Evolutionary conservation across 805 yeast species (phyloP), one percentile per base, ranked within the genome.

Genomic region (Candida khao-thaluensis): DNA sequence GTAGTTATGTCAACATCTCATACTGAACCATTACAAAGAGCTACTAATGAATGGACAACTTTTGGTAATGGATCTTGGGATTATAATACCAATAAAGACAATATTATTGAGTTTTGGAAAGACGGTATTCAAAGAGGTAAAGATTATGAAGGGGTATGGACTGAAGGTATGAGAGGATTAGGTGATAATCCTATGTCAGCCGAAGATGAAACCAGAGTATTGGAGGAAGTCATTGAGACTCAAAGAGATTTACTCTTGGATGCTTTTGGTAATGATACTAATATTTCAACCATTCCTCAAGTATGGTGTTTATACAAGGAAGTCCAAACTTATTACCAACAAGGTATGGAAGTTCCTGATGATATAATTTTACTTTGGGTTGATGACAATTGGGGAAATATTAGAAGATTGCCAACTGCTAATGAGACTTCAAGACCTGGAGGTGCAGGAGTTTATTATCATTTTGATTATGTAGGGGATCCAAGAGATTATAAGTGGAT

Each of bases 331-430:
- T 49, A 47, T 24, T 49, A 38, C 30, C 38, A 49, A 37, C 32
- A 30, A 17, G 53, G 53, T 10, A 45, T 49, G 51, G 15, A 39
- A 15, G 53, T 49, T 23, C 53, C 53, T 7, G 53, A 49, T 30
- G 53, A 49, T 25, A 47, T 55, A 14, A 55, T 49, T 17, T 45
- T 55, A 25, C 48, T 55, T 22, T 55, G 60, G 60, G 47, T 49
- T 23, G 60, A 55, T 42, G 60, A 55, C 38, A 55, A 55, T 28
- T 55, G 53, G 53, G 60, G 60, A n/a, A 55, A 55, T 34, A 48
- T 53, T 17, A 40, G 60, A 41, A 43, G 60, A 39, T 44, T 55
- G 17, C 60, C 60, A 5, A 32, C 44, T 8, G 51, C 37, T 14
- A 38, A 48, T 25, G 60, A 55, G 38, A 44, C 43, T 2, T 26